Conservation (phyloP, 345 rosid species). For the Salix dunnii region DNA sequence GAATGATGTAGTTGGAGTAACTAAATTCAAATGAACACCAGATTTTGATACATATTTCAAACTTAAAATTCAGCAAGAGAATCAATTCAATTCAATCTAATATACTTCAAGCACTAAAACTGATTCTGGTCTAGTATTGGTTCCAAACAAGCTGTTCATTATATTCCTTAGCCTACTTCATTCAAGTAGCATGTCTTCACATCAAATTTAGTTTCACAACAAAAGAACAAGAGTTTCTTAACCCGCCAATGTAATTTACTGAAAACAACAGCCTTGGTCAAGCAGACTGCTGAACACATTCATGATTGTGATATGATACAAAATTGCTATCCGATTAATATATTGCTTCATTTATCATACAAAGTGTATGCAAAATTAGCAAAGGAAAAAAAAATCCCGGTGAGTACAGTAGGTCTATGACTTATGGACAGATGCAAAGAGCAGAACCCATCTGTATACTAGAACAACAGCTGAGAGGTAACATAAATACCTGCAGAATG, state of each 20-base stretch:
- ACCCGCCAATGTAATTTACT: not conserved
- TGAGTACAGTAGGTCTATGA: not conserved
- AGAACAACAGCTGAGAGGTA: not conserved
- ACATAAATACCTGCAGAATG: conserved; percentile 68
- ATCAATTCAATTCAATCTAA: not conserved
- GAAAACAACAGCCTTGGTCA: not conserved
- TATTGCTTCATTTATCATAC: not conserved
- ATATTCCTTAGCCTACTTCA: not conserved
- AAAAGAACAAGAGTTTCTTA: not conserved
- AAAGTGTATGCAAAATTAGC: not conserved
- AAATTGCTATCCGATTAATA: not conserved
- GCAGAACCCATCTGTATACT: not conserved
- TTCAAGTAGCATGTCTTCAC: not conserved
- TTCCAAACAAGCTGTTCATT: not conserved
- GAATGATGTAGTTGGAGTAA: not conserved
- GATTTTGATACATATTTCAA: not conserved
- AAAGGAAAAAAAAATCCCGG: not conserved
- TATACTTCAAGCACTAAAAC: not conserved
- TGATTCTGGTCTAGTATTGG: not conserved
- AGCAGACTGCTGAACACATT: not conserved
- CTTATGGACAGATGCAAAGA: not conserved
- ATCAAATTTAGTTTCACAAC: not conserved
- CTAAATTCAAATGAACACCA: not conserved
- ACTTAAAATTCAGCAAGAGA: not conserved
- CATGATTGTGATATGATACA: not conserved